A percentile compares a stretch with the other conserved stretches of the same genome.
phyloP scores from a whole-genome alignment of 1,284 basidiomycete species.

The Anthracocystis walkeri region DNA sequence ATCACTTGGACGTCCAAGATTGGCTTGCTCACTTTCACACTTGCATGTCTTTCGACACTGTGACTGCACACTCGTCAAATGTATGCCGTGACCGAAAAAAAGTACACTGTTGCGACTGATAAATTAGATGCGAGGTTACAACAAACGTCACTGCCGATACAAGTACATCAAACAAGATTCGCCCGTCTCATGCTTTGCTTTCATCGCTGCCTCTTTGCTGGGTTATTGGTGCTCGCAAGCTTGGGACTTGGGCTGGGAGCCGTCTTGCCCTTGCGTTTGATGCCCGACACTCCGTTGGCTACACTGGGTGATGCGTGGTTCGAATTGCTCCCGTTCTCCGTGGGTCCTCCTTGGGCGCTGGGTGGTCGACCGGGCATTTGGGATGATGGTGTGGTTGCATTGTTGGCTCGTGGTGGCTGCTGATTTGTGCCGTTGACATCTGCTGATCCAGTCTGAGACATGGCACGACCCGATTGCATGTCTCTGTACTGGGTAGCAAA shows the following conservation, averaged over 20 bases:
- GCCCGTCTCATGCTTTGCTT: not conserved
- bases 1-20: slow-evolving; percentile 10
- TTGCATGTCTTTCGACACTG: not conserved
- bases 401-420: slow-evolving; percentile 9
- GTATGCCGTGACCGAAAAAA: not conserved
- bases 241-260: slow-evolving; percentile 52
- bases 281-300: slow-evolving; percentile 26
- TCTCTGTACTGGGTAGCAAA: slow-evolving; percentile 50
- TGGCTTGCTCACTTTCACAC: not conserved
- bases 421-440: slow-evolving; percentile 14
- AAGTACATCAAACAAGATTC: slow-evolving; percentile 8
- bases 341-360: slow-evolving; percentile 37
- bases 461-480: slow-evolving; percentile 32
- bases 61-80: no score
- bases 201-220: slow-evolving; percentile 47
- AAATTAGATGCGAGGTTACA: slow-evolving; percentile 2
- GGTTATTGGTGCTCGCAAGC: slow-evolving; percentile 27
- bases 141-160: slow-evolving; percentile 5
- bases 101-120: slow-evolving; percentile 8
- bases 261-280: slow-evolving; percentile 46
- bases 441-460: slow-evolving; percentile 11
- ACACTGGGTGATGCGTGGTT: slow-evolving; percentile 41
- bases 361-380: slow-evolving; percentile 34
- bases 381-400: slow-evolving; percentile 17
- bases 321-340: slow-evolving; percentile 23